These are phyloP conservation scores for Cyclanthera cordifolia DNA, from an alignment of 306 rosid genomes.

Conservation along the genomic window DNA sequence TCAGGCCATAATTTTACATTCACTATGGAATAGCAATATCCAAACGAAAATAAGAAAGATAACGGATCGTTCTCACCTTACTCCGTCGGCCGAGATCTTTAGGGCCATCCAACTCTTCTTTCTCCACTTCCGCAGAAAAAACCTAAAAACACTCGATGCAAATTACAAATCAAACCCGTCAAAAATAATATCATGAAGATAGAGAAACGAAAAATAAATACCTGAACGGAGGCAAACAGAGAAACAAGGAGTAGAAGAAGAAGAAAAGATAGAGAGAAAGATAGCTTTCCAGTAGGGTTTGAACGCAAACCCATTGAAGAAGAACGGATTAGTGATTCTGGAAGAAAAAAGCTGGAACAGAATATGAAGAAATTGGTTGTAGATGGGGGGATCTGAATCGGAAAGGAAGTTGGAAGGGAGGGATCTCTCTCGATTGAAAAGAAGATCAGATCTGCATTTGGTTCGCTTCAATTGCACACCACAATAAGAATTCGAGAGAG, in stretches of 20 bases:
- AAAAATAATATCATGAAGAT: not conserved
- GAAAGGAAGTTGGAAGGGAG: not conserved
- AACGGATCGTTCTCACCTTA: slow-evolving; percentile 30
- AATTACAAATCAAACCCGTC: not conserved
- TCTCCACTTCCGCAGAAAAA: slow-evolving; percentile 23
- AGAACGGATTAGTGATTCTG: not conserved
- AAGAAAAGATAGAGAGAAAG: slow-evolving; percentile 6
- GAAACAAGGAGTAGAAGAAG: not conserved
- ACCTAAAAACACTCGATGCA: slow-evolving; percentile 32
- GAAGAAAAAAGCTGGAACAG: not conserved
- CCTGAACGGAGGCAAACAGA: slow-evolving; percentile 22
- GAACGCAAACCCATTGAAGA: slow-evolving; percentile 14
- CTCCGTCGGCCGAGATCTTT: slow-evolving; percentile 81
- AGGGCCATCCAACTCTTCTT: slow-evolving; percentile 37
- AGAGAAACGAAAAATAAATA: slow-evolving; percentile 13
- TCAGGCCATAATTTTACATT: not conserved
- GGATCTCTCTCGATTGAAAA: slow-evolving; percentile 4
- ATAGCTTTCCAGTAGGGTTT: slow-evolving; percentile 1
- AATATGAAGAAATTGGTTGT: not conserved
- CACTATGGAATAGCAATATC: not conserved
- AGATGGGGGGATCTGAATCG: slow-evolving; percentile 9
- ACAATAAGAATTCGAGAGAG: not conserved
- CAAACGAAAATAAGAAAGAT: not conserved
- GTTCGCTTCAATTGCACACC: not conserved
- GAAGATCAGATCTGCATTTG: slow-evolving; percentile 9